Conservation (phyloP, 1,284 basidiomycete genomes). For the Bjerkandera adusta region DNA sequence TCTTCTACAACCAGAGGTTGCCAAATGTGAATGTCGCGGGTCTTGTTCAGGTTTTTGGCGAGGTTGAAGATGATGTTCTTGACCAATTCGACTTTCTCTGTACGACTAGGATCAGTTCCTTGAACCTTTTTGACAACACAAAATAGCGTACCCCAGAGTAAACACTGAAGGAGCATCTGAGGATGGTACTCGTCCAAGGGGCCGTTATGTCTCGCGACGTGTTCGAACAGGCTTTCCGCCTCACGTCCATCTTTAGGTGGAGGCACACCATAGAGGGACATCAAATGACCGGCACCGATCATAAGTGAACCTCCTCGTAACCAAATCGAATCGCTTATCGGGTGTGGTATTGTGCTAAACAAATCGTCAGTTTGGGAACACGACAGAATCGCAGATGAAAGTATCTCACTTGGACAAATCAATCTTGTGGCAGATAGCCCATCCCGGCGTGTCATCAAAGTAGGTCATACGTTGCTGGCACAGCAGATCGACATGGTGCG, state of each 20-base stretch:
- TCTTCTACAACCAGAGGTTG: conserved; percentile 51
- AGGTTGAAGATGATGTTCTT: conserved; percentile 78
- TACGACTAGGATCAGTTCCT: neutral
- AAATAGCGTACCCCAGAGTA: conserved; percentile 75
- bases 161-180: conserved; percentile 87
- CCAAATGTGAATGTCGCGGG: conserved; percentile 38
- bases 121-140: neutral
- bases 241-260: conserved; percentile 20
- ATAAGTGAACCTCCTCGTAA: conserved; percentile 77
- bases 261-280: conserved; percentile 66
- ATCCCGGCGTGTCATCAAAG: conserved; percentile 78
- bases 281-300: conserved; percentile 73
- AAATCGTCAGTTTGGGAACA: conserved; percentile 3
- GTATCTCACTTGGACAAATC: conserved; percentile 63
- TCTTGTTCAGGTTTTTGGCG: conserved; percentile 36
- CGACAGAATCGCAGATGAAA: neutral
- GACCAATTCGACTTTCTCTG: conserved; percentile 82
- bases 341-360: conserved; percentile 67
- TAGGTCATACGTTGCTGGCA: conserved; percentile 90
- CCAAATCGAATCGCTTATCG: conserved; percentile 88
- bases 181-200: conserved; percentile 89
- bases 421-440: conserved; percentile 74
- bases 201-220: conserved; percentile 79
- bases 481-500: conserved; percentile 74
- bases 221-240: conserved; percentile 63